These are phyloP conservation scores for Agrocybe praecox DNA, from an alignment of 768 basidiomycete species.

Conservation along the genomic window DNA sequence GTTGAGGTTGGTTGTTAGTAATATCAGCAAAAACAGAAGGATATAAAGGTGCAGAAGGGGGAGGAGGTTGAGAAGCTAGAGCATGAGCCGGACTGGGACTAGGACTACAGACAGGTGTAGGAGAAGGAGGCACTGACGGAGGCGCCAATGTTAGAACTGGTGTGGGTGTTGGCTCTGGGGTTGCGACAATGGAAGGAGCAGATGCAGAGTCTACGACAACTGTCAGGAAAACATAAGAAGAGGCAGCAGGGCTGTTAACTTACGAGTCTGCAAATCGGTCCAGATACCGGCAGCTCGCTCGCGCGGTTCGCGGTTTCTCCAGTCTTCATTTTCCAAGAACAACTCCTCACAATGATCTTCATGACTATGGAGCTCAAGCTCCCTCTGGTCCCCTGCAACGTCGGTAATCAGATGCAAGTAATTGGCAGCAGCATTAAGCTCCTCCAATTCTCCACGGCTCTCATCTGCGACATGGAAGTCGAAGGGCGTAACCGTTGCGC, in stretches of 20 bases:
- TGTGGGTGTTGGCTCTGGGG: background rate
- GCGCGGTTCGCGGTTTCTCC: constrained; percentile 57
- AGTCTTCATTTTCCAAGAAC: too few species aligned
- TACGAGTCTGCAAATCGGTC: constrained; percentile 39
- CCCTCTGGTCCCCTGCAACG: constrained; percentile 57
- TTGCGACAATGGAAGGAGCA: background rate
- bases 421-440: constrained; percentile 57
- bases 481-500: constrained; percentile 37
- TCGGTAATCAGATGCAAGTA: constrained; percentile 49
- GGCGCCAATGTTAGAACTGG: constrained; percentile 2
- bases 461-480: constrained; percentile 42
- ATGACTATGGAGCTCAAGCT: constrained; percentile 60
- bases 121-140: background rate
- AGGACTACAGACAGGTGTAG: background rate
- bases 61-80: background rate
- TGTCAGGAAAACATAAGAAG: constrained; percentile 30
- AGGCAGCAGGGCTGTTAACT: constrained; percentile 37
- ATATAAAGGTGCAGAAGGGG: background rate
- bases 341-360: constrained; percentile 58
- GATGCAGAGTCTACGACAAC: constrained; percentile 32
- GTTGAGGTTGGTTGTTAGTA: background rate
- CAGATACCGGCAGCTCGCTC: constrained; percentile 53
- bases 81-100: background rate
- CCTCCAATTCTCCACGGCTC: constrained; percentile 56
- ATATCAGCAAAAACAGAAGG: background rate